Percentiles rank a stretch among this genome's conserved stretches.
These are phyloP conservation scores for Immersiporthe knoxdaviesiana DNA, from an alignment of 2,329 filamentous ascomycete genomes.

Conservation along the genomic window DNA sequence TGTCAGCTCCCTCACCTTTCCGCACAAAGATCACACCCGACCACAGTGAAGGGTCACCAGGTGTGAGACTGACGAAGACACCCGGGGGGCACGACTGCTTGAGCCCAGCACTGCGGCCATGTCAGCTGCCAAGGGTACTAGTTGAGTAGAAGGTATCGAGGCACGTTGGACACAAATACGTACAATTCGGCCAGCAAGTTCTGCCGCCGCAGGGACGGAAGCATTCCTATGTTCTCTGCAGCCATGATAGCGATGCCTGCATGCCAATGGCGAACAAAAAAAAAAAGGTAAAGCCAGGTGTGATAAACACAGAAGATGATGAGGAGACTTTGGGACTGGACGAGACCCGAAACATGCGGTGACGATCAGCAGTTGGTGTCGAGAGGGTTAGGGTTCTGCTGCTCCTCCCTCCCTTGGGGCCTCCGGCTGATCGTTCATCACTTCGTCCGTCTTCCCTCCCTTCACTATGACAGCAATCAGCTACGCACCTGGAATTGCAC, in stretches of 20 bases:
- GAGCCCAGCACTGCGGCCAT: slow-evolving; percentile 67
- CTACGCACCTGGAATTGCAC: neutral
- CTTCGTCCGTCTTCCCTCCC: neutral
- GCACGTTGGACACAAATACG: slow-evolving; percentile 38
- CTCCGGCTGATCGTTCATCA: neutral
- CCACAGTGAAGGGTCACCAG: slow-evolving; percentile 82
- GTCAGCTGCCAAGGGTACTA: slow-evolving; percentile 32
- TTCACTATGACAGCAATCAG: neutral
- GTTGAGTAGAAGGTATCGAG: slow-evolving; percentile 14
- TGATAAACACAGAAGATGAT: neutral
- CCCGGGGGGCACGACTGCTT: slow-evolving; percentile 83
- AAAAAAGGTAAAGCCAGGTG: slow-evolving; percentile 11
- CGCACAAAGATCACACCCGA: slow-evolving; percentile 90
- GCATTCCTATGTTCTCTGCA: slow-evolving; percentile 46
- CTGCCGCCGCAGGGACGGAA: slow-evolving; percentile 69
- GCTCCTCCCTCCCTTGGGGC: neutral
- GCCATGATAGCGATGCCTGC: slow-evolving; percentile 43
- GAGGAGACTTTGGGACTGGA: neutral
- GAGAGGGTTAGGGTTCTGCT: slow-evolving; percentile 10
- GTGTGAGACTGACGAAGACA: slow-evolving; percentile 82
- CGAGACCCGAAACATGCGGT: slow-evolving; percentile 2
- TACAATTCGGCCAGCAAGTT: slow-evolving; percentile 84
- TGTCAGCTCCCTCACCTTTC: slow-evolving; percentile 69
- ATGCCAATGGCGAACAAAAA: slow-evolving; percentile 19
- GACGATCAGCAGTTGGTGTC: neutral